Conservation (phyloP, 164 flowering plant genomes). For the Piper betle region DNA sequence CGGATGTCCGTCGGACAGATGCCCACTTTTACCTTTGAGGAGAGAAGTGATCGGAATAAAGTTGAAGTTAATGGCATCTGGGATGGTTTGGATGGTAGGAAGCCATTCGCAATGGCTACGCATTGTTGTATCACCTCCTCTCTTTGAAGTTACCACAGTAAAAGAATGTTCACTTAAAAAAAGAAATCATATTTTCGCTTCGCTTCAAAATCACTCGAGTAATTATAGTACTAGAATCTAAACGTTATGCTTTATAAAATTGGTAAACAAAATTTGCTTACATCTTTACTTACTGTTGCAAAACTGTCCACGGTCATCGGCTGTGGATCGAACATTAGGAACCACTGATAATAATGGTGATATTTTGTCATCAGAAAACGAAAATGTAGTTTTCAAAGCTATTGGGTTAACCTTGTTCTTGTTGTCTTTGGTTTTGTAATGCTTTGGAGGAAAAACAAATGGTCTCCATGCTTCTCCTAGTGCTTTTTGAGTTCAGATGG, state of each 20-base stretch:
- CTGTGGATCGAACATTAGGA: constrained; percentile 25
- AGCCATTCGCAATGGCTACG: constrained; percentile 73
- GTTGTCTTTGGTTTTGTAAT: constrained; percentile 22
- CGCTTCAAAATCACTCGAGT: background rate
- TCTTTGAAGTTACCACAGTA: constrained; percentile 39
- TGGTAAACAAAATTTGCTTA: constrained; percentile 14
- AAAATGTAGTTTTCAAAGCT: background rate
- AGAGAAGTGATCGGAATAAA: constrained; percentile 88
- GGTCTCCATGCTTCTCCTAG: constrained; percentile 63
- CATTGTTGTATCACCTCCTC: constrained; percentile 46
- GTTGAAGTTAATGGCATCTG: constrained; percentile 51
- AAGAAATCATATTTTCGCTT: no score
- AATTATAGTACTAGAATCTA: background rate
- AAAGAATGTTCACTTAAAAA: background rate
- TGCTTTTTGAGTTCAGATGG: constrained; percentile 53
- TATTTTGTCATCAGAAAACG: background rate
- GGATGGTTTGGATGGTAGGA: constrained; percentile 48
- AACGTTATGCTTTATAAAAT: no score
- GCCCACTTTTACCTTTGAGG: constrained; percentile 31
- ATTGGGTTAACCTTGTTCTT: constrained; percentile 28
- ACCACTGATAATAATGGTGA: background rate
- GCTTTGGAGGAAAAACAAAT: constrained; percentile 39
- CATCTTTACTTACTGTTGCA: constrained; percentile 47
- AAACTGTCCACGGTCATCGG: constrained; percentile 20
- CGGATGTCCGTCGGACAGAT: no score